Base-by-base conservation (phyloP, 148 eudicot genomes). In the Chenopodium quinoa region DNA sequence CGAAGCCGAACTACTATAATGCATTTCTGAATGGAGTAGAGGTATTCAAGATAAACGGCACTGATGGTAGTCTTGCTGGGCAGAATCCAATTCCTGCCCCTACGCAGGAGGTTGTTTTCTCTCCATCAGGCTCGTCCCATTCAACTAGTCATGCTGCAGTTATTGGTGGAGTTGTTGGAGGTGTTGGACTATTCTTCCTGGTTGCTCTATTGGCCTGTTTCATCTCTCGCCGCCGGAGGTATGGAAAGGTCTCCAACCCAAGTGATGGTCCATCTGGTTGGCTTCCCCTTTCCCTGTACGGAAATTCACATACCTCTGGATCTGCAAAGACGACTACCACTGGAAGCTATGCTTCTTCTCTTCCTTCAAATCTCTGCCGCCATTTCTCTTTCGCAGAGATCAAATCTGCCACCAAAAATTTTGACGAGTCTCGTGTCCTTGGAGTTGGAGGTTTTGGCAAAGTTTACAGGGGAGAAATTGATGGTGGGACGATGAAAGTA, bases 391-490 rank as follows among this genome's bases (percentile, higher is more conserved):
- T 95, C 69, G 87, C 97, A 6, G 97, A 95, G 85, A 95, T 95
- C 80, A 92, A 90, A 83, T 80, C 97, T 34, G 99, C 99, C 85
- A 95, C 99, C 64, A 91, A 91, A 14, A 92, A 95, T 85, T 95
- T 95, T n/a, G 97, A 95, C 16, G 97, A 95, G 86, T 83, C 97
- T 60, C 90, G 87, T n/a, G 85, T 93, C 25, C 96, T 95, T 64
- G 99, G 99, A 27, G 97, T 93, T 22, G 99, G 99, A 63, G 99
- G 99, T 63, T 95, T 95, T 73, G 99, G 99, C 3, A 93, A 93
- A 87, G 99, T 95, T 16, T 95, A 95, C 84, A 85, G 86, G 80
- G 99, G 99, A 50, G 92, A 92, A 80, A 86, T 93, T 77, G 99
- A 93, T 71, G 91, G 94, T 52, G 97, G 93, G 25, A 81, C 90